phyloP scores from a whole-genome alignment of 225 moss, liverwort and hornwort genomes.

The Pseudisothecium myosuroides region DNA sequence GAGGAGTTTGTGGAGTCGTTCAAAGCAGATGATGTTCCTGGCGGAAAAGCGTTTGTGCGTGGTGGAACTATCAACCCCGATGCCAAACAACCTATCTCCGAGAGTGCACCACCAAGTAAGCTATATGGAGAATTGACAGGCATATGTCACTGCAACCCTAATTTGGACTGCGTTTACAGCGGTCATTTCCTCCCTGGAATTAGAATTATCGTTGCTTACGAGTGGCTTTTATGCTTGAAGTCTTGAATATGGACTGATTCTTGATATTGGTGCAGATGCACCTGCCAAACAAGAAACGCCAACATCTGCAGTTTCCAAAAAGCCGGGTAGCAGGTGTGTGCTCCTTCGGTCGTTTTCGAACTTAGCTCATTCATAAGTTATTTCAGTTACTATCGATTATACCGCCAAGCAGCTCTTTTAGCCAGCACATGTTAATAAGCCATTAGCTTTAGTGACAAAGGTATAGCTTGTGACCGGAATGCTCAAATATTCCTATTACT shows the following conservation, averaged over 20 bases:
- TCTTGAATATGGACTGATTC: not conserved
- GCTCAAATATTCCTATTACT: not conserved
- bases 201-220: not conserved
- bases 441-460: not conserved
- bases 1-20: conserved; percentile 99
- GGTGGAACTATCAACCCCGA: conserved; percentile 97
- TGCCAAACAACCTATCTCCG: conserved; percentile 47
- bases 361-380: not conserved
- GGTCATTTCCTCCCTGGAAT: not conserved
- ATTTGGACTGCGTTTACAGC: not conserved
- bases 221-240: not conserved
- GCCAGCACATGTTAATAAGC: not conserved
- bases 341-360: not conserved
- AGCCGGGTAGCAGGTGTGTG: conserved; percentile 41
- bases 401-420: not conserved
- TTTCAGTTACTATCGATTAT: not conserved
- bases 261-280: conserved; percentile 4
- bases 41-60: conserved; percentile 92
- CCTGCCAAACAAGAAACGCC: conserved; percentile 22
- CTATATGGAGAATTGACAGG: not conserved
- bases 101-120: conserved; percentile 31
- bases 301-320: conserved; percentile 18
- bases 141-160: not conserved
- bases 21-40: conserved; percentile 91
- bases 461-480: not conserved